Evolutionary conservation across 1,284 basidiomycete genomes (phyloP), one percentile per base, ranked within the genome.

Genomic region (Termitomyces sp.): DNA sequence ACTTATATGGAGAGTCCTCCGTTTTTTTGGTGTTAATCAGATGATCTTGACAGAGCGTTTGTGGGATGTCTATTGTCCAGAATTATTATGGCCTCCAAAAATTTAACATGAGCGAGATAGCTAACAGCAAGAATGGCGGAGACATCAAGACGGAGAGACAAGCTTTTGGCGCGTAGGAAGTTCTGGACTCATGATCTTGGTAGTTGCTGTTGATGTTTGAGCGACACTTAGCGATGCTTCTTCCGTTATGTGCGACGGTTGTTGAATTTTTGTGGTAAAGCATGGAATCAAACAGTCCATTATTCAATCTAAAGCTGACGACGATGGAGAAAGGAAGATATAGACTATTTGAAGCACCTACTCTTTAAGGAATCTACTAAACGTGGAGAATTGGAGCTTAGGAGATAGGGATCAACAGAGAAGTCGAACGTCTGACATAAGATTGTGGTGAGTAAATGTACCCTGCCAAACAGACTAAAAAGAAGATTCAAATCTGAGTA

Each of bases 51-150:
- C 62, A 91, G 88, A 83, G 80, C 56, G 73, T 86, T 1, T 90
- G 86, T 60, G 86, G 88, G 2, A 74, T 91, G 31, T 82, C 86
- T 53, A 71, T 91, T 21, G 83, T 90, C 2, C 76, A 78, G 59
- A 80, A 86, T 59, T 91, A 90, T 64, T 84, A 89, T 61, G 39
- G 41, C 4, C 47, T 57, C 21, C 58, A 58, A 24, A 63, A 63
- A 45, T 63, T 60, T 36, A 63, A 63, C 30, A 83, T 88, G 5
- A 80, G 84, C 75, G 83, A 85, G 65, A 76, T 91, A 48, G 84
- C 71, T 0, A 74, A 69, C 12, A 38, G 21, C 26, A 56, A 43
- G 53, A 46, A 47, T 24, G 51, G 49, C 10, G 50, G 54, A 9
- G 45, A 43, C 10, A 38, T 55, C 17, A 9, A 42, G 9, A 52